Base-by-base conservation (phyloP, 2,329 filamentous ascomycete genomes). In the Leptographium radiaticola region DNA sequence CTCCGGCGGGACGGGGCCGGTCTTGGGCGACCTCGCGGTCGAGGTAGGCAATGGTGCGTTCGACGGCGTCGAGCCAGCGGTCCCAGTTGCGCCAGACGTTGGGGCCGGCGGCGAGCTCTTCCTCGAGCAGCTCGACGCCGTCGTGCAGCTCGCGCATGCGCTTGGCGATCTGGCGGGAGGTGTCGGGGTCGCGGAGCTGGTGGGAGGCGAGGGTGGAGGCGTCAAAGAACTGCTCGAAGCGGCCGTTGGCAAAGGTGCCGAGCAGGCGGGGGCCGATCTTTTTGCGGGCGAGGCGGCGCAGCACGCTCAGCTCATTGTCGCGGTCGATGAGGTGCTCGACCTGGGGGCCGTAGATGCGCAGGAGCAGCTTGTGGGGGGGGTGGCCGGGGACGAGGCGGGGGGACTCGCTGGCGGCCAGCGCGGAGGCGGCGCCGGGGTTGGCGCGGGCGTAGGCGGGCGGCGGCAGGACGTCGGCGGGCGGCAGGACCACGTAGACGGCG, bases 71-170 rank as follows among this genome's bases (percentile, higher is more conserved):
- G 8, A 90, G 76, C 90, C 90, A 96, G 64, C 85, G 87, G 66
- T 97, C 89, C 91, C 91, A 98, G 64, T 95, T 97, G 60, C 80
- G 83, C 80, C 89, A 95, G 12, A 95, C 85, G 53, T 83, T 84
- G 0, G 93, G 86, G 0, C 93, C 93, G 20, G 77, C 82, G 39
- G 86, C 79, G 51, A 83, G 78, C 68, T 98, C 93, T 39, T 83
- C 75, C 1, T 84, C 79, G 0, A 95, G 76, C 20, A 98, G 73
- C 33, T 96, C 89, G 57, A 98, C 85, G 0, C 93, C 93, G 52
- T 95, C 87, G 63, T 98, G 93, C 39, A 98, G 76, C 68, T 98
- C 93, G 58, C 90, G 80, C 89, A 98, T 95, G 51, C 93, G 87
- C 74, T 97, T 97, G 13, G 93, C 91, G 64, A 98, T 98, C 65